phyloP scores from a whole-genome alignment of 805 yeast species.

The Ogataea pini region DNA sequence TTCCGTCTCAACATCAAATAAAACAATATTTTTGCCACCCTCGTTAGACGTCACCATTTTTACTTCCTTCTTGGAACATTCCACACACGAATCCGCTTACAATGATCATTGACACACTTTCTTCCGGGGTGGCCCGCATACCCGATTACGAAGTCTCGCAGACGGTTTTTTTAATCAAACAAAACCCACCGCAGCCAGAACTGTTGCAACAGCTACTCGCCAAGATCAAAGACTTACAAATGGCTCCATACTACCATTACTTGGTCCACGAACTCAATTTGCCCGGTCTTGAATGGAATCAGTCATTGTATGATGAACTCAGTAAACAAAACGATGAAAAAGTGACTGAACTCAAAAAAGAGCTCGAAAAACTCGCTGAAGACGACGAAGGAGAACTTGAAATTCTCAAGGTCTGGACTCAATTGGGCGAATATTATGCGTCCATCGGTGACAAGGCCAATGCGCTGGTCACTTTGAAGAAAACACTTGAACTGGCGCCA shows the following conservation, averaged over 20 bases:
- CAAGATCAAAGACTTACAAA: constrained; percentile 56
- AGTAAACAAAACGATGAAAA: constrained; percentile 53
- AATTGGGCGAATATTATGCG: constrained; percentile 87
- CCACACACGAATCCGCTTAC: no score
- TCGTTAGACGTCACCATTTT: no score
- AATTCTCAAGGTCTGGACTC: constrained; percentile 70
- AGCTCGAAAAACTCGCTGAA: constrained; percentile 53
- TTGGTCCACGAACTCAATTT: constrained; percentile 49
- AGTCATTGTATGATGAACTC: constrained; percentile 52
- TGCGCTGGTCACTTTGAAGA: constrained; percentile 65
- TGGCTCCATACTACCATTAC: constrained; percentile 83
- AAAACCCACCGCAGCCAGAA: constrained; percentile 27
- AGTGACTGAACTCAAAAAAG: constrained; percentile 53
- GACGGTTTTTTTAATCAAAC: constrained; percentile 63
- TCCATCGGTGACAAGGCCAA: constrained; percentile 76
- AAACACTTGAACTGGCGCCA: constrained; percentile 76
- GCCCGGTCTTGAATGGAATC: constrained; percentile 57
- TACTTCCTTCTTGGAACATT: no score
- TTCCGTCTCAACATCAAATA: neutral
- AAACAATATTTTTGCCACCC: neutral
- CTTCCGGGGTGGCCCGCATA: constrained; percentile 55
- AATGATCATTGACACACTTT: constrained; percentile 40
- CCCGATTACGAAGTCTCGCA: constrained; percentile 88
- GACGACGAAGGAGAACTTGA: constrained; percentile 89
- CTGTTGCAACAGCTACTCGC: constrained; percentile 49